Conservation (phyloP, 176 grass and related monocot species). For the Triticum urartu region DNA sequence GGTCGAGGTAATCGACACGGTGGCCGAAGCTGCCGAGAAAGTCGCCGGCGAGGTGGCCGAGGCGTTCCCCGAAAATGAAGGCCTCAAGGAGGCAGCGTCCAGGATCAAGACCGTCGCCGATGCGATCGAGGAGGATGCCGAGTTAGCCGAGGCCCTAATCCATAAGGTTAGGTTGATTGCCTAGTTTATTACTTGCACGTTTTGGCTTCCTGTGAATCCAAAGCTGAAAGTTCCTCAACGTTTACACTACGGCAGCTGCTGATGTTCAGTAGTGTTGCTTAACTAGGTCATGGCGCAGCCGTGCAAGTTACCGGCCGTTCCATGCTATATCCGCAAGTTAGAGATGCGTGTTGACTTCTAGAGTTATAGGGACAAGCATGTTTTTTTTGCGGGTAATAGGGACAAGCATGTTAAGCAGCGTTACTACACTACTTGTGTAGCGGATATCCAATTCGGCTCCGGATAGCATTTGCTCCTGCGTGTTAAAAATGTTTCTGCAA, state of each 20-base stretch:
- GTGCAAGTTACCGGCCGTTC: conserved; percentile 15
- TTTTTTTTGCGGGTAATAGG: too few relatives aligned
- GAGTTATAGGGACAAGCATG: not conserved
- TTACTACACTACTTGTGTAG: too few relatives aligned
- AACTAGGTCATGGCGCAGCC: not conserved
- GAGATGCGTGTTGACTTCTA: conserved; percentile 21
- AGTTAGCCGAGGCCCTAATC: conserved; percentile 50
- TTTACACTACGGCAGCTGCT: conserved; percentile 3
- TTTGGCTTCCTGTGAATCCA: conserved; percentile 1
- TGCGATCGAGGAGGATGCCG: conserved; percentile 48
- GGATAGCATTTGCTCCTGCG: too few relatives aligned
- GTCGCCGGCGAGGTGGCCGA: conserved; percentile 48
- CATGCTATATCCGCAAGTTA: not conserved
- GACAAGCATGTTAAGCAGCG: too few relatives aligned
- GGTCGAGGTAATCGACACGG: conserved; percentile 49
- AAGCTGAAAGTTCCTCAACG: not conserved
- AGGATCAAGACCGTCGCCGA: conserved; percentile 52
- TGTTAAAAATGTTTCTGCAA: too few relatives aligned
- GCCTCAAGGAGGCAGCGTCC: conserved; percentile 38
- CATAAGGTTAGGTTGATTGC: conserved; percentile 39
- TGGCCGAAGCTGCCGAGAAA: conserved; percentile 58
- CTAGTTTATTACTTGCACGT: not conserved
- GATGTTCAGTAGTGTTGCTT: not conserved
- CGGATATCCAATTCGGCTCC: too few relatives aligned
- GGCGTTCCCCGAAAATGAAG: conserved; percentile 42